Percentiles rank a stretch among this genome's conserved stretches.
These are phyloP conservation scores for Bruguiera hainesii DNA, from an alignment of 441 rosid genomes.

Conservation along the genomic window DNA sequence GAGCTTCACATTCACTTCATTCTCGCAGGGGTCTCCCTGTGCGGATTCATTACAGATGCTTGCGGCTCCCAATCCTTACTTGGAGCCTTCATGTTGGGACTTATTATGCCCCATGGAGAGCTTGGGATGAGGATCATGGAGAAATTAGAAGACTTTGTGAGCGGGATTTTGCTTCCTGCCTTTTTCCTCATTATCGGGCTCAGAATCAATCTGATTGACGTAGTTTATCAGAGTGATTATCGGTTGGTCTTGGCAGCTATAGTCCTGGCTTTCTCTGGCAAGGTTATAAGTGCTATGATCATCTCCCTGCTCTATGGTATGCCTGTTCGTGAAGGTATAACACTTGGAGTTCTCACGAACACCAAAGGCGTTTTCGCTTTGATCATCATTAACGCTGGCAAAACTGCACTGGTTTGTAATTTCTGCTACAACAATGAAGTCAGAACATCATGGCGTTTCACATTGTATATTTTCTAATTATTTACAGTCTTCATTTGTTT, in stretches of 20 bases:
- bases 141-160: slow-evolving; percentile 31
- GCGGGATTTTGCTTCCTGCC: slow-evolving; percentile 30
- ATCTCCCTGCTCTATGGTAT: slow-evolving; percentile 21
- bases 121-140: slow-evolving; percentile 27
- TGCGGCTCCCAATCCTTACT: slow-evolving; percentile 40
- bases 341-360: slow-evolving; percentile 46
- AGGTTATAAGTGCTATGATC: slow-evolving; percentile 30
- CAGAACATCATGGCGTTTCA: background rate
- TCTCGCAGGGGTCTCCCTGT: slow-evolving; percentile 30
- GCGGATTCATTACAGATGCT: slow-evolving; percentile 41
- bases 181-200: slow-evolving; percentile 27
- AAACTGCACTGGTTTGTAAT: slow-evolving; percentile 21
- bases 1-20: slow-evolving; percentile 27
- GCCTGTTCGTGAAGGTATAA: slow-evolving; percentile 28
- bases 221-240: background rate
- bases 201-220: background rate
- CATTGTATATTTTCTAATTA: background rate
- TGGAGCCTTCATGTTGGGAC: slow-evolving; percentile 52
- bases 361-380: slow-evolving; percentile 44
- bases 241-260: background rate
- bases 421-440: background rate
- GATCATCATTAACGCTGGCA: slow-evolving; percentile 36
- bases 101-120: slow-evolving; percentile 38
- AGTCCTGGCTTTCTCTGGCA: slow-evolving; percentile 18
- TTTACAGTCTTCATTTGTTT: background rate